Percentiles rank a stretch among this genome's conserved stretches.
These are phyloP conservation scores for Cadophora malorum DNA, from an alignment of 2,329 filamentous ascomycete genomes.

Conservation along the genomic window DNA sequence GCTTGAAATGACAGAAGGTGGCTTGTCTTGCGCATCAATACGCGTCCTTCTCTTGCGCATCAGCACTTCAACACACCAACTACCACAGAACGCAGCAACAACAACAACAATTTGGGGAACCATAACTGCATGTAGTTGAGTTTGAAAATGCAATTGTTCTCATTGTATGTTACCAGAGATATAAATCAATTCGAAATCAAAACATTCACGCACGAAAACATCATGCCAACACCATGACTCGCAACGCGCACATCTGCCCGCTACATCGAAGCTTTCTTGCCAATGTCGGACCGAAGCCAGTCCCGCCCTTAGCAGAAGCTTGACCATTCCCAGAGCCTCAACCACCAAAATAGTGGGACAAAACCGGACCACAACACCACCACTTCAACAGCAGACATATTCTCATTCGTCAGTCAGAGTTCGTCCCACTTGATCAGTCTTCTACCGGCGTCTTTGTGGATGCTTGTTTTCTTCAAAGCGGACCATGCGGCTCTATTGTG, in stretches of 20 bases:
- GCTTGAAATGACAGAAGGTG: neutral
- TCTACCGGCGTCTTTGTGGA: conserved; percentile 36
- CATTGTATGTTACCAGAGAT: too few species aligned
- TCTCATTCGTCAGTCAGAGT: neutral
- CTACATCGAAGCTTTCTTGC: neutral
- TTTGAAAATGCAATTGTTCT: too few species aligned
- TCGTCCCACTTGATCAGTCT: neutral
- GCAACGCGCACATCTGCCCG: neutral
- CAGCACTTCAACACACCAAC: too few species aligned
- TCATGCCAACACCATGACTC: neutral
- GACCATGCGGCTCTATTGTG: conserved; percentile 18
- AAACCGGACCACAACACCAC: neutral
- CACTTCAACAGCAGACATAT: neutral
- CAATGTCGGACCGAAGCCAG: conserved; percentile 11
- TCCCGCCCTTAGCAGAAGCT: neutral
- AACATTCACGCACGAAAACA: neutral
- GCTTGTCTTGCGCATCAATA: too few species aligned
- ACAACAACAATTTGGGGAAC: neutral
- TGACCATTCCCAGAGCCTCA: conserved; percentile 9
- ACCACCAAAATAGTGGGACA: neutral
- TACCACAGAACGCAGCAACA: too few species aligned
- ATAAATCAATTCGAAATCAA: too few species aligned
- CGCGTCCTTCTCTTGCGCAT: neutral
- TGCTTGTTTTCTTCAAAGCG: conserved; percentile 5
- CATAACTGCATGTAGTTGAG: too few species aligned